phyloP scores from a whole-genome alignment of 2,329 filamentous ascomycete genomes.

The Chrysoporthe cubensis region DNA sequence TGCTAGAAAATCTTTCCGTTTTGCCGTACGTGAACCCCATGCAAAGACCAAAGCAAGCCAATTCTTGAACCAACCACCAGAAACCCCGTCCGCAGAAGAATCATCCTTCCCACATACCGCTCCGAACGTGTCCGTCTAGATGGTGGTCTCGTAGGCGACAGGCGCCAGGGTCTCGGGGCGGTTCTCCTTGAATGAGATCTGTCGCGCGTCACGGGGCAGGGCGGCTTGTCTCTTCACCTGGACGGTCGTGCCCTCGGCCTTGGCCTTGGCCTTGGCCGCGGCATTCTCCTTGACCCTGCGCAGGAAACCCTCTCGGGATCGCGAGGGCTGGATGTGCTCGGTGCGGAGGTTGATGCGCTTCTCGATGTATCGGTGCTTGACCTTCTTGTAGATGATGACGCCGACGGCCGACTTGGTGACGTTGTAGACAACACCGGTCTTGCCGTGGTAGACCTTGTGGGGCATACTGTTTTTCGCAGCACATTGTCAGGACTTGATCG shows the following conservation, averaged over 20 bases:
- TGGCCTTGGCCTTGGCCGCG: slow-evolving; percentile 88
- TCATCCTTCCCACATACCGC: slow-evolving; percentile 32
- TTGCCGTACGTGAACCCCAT: slow-evolving; percentile 41
- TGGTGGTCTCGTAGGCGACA: slow-evolving; percentile 96
- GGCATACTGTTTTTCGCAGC: slow-evolving; percentile 72
- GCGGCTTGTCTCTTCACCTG: slow-evolving; percentile 90
- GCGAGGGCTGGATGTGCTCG: slow-evolving; percentile 94
- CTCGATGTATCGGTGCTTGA: slow-evolving; percentile 99
- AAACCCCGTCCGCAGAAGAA: slow-evolving; percentile 12
- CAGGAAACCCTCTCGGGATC: slow-evolving; percentile 96
- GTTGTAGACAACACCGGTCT: slow-evolving; percentile 98
- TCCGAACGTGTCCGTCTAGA: slow-evolving; percentile 61
- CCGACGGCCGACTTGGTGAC: slow-evolving; percentile 97
- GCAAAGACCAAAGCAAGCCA: slow-evolving; percentile 40
- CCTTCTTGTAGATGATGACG: slow-evolving; percentile 99
- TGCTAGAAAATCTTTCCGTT: slow-evolving; percentile 39
- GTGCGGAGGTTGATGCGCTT: slow-evolving; percentile 99
- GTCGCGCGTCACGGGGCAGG: slow-evolving; percentile 78
- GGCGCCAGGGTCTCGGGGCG: slow-evolving; percentile 89
- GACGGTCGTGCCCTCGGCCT: slow-evolving; percentile 83
- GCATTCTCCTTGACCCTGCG: slow-evolving; percentile 96
- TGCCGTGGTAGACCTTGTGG: slow-evolving; percentile 99
- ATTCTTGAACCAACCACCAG: slow-evolving; percentile 30
- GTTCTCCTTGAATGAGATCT: slow-evolving; percentile 79
- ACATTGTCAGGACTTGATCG: slow-evolving; percentile 39